phyloP scores from a whole-genome alignment of 2,329 filamentous ascomycete genomes.

The Colletotrichum caudatum region DNA sequence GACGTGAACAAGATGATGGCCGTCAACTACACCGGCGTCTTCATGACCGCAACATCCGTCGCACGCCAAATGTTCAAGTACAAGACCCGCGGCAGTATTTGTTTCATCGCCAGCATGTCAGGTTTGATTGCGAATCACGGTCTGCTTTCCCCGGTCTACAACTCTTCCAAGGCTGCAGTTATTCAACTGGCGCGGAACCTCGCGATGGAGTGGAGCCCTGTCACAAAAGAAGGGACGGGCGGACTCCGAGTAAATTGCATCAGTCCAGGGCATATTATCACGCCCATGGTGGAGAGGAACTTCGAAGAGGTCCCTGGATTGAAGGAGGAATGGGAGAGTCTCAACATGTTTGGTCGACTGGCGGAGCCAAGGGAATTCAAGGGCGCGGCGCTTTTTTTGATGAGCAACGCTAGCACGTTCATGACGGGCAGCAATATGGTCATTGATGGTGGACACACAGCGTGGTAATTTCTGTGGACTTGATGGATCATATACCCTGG shows the following conservation, averaged over 20 bases:
- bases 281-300: conserved; percentile 78
- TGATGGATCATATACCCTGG: background rate
- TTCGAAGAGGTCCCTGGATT: conserved; percentile 76
- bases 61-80: conserved; percentile 71
- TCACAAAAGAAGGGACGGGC: conserved; percentile 54
- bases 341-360: conserved; percentile 78
- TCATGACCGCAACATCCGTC: conserved; percentile 77
- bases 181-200: conserved; percentile 72
- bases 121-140: conserved; percentile 67
- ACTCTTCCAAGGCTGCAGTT: conserved; percentile 74
- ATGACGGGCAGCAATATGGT: conserved; percentile 70
- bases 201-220: conserved; percentile 71
- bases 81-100: conserved; percentile 66
- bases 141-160: conserved; percentile 75
- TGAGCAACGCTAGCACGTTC: conserved; percentile 72
- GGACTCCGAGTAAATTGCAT: conserved; percentile 70
- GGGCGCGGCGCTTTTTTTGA: conserved; percentile 70
- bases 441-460: conserved; percentile 68
- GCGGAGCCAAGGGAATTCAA: conserved; percentile 70
- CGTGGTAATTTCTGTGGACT: conserved; percentile 56
- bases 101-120: conserved; percentile 69
- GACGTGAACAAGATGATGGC: conserved; percentile 73
- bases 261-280: conserved; percentile 58
- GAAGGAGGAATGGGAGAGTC: conserved; percentile 71
- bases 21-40: conserved; percentile 77